Base-by-base conservation (phyloP, 2,329 filamentous ascomycete genomes). In the Aspergillus fijiensis region DNA sequence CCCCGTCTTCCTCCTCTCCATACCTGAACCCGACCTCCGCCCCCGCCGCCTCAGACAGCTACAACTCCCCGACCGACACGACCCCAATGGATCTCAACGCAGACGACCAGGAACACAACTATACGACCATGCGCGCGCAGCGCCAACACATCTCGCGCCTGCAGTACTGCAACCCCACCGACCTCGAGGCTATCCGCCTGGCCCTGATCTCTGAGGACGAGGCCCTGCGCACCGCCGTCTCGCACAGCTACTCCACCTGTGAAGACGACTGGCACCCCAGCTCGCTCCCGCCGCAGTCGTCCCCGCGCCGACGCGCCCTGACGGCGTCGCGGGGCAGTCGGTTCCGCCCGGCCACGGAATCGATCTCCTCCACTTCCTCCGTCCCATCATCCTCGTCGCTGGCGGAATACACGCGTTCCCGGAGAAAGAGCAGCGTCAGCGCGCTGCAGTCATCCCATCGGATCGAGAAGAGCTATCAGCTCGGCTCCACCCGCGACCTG, bases 61-160 rank as follows among this genome's bases (percentile, higher is more conserved):
- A 42, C 49, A 49, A 25, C 52, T 19, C 6, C 14, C 39, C 14
- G 39, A 45, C 39, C 33, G 16, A 16, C 39, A n/a, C 39, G 6
- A 29, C 23, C 35, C 50, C 25, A 5, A 39, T 39, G 35, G 47
- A 55, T n/a, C 47, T 51, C 27, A 19, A 12, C 29, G 54, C 42
- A 9, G 39, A 45, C 39, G 39, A 45, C 6, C 39, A 19, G 5
- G 39, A 45, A 19, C 14, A 45, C 3, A 54, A 21, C 29, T 31
- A 48, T 11, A 45, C 25, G 47, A 64, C 66, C 51, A 60, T 77
- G 39, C 76, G 77, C 39, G 58, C 66, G 21, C 76, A 76, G 52
- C 70, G 77, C 14, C 76, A 79, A 57, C 72, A 74, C 4, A 73
- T 79, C 58, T 76, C 76, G 21, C 71, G 74, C 47, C 60, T 78